Conservation (phyloP, 1,284 basidiomycete genomes). For the Omphalotus olearius region DNA sequence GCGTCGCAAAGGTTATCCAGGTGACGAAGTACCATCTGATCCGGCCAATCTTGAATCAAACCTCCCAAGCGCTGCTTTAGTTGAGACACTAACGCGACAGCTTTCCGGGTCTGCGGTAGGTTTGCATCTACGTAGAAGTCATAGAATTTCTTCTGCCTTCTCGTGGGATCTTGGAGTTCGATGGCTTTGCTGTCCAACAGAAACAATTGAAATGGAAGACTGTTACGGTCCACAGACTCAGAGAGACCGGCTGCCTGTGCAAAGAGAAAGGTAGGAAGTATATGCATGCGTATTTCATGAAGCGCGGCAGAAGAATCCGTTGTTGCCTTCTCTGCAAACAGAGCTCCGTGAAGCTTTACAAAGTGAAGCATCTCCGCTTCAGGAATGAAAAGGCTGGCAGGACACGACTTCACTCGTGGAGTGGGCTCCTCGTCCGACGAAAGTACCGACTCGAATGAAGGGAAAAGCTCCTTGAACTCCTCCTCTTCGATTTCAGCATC, state of each 20-base stretch:
- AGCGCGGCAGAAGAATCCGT: slow-evolving; percentile 19
- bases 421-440: slow-evolving; percentile 16
- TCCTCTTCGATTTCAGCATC: slow-evolving; percentile 78
- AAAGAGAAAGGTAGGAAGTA: slow-evolving; percentile 29
- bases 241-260: slow-evolving; percentile 28
- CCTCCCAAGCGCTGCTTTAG: slow-evolving; percentile 51
- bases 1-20: slow-evolving; percentile 74
- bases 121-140: slow-evolving; percentile 85
- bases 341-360: slow-evolving; percentile 29
- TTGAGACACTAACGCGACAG: slow-evolving; percentile 44
- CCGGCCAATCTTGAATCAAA: slow-evolving; percentile 86
- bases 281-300: slow-evolving; percentile 23
- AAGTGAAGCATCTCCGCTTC: slow-evolving; percentile 24
- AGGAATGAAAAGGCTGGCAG: not conserved
- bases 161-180: slow-evolving; percentile 24
- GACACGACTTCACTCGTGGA: not conserved
- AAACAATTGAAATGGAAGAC: slow-evolving; percentile 44
- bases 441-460: slow-evolving; percentile 67
- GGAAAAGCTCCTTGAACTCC: slow-evolving; percentile 83
- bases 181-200: slow-evolving; percentile 35
- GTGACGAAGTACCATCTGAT: slow-evolving; percentile 94
- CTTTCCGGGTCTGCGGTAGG: slow-evolving; percentile 64
- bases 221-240: slow-evolving; percentile 43
- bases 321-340: slow-evolving; percentile 23
- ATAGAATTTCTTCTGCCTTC: slow-evolving; percentile 28